A percentile compares a stretch with the other conserved stretches of the same genome.
These are phyloP conservation scores for Bipolaris gigantea DNA, from an alignment of 2,329 filamentous ascomycete genomes.

Conservation along the genomic window DNA sequence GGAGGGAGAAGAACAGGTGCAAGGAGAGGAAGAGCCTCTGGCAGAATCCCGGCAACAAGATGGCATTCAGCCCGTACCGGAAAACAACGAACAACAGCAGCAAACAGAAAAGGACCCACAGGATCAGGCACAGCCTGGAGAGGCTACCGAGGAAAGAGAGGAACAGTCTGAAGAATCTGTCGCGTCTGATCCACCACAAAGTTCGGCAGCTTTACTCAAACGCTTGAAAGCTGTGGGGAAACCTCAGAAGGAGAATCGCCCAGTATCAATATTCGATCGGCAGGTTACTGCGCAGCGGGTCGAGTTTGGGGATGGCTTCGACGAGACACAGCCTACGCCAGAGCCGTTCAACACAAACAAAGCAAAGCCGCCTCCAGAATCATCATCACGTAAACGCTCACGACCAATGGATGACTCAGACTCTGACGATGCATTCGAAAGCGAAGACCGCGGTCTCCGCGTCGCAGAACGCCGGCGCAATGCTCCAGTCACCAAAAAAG, in stretches of 20 bases:
- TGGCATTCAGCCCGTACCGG: conserved; percentile 4
- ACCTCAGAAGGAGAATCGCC: conserved; percentile 41
- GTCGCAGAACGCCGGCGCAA: conserved; percentile 42
- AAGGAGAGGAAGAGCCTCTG: conserved; percentile 4
- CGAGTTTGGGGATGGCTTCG: conserved; percentile 44
- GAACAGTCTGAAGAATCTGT: conserved; percentile 12
- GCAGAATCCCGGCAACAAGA: conserved; percentile 10
- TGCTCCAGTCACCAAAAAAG: conserved; percentile 34
- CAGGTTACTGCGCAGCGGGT: conserved; percentile 46
- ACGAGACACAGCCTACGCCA: conserved; percentile 31
- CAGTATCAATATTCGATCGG: conserved; percentile 44
- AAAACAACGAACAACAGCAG: conserved; percentile 9
- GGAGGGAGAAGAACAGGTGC: neutral
- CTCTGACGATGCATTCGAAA: conserved; percentile 53
- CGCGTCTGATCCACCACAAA: conserved; percentile 23
- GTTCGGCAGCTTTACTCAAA: conserved; percentile 25
- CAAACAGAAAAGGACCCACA: neutral
- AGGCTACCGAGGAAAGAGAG: conserved; percentile 5
- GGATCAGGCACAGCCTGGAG: conserved; percentile 4
- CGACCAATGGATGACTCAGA: conserved; percentile 33
- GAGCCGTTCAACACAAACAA: conserved; percentile 28
- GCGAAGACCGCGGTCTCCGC: conserved; percentile 40
- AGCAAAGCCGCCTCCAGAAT: conserved; percentile 32
- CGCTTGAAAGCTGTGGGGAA: conserved; percentile 22
- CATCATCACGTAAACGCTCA: conserved; percentile 29